Percentiles rank a stretch among this genome's conserved stretches.
phyloP scores from a whole-genome alignment of 306 rosid species.

The Dalbergia cochinchinensis region DNA sequence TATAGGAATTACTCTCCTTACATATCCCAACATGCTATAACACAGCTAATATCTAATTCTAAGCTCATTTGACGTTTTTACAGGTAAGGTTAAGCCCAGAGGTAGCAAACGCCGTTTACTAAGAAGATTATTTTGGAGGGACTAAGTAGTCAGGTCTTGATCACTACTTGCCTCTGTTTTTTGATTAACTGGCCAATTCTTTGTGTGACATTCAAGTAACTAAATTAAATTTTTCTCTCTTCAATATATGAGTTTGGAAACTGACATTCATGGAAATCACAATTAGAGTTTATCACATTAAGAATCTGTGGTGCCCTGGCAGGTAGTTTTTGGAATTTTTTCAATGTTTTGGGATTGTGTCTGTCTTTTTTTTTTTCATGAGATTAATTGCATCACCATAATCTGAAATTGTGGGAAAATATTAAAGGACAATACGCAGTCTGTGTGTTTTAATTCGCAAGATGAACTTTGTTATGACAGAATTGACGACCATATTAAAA shows the following conservation, averaged over 20 bases:
- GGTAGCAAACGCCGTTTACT: constrained; percentile 34
- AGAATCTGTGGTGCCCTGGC: constrained; percentile 25
- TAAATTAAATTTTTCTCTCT: constrained; percentile 20
- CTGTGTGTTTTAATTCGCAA: not conserved
- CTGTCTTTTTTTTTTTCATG: not conserved
- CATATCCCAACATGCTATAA: constrained; percentile 11
- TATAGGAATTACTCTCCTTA: no score
- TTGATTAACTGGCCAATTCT: constrained; percentile 33
- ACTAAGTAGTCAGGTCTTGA: constrained; percentile 30
- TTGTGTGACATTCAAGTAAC: constrained; percentile 19
- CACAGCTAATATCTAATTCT: constrained; percentile 21
- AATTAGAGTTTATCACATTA: not conserved
- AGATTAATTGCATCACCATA: constrained; percentile 18
- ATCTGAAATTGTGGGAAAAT: constrained; percentile 24
- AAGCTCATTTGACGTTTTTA: constrained; percentile 31
- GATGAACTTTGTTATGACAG: not conserved
- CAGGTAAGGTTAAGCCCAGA: constrained; percentile 48
- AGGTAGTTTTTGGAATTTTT: not conserved
- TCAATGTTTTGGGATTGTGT: not conserved
- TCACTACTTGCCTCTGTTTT: constrained; percentile 18
- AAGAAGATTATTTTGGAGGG: constrained; percentile 49
- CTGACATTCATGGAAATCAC: constrained; percentile 38
- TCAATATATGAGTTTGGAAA: constrained; percentile 29
- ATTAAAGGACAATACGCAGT: not conserved
- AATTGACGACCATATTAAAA: not conserved